Evolutionary conservation across 208 protist genomes (phyloP).

Genomic region (Leishmania guyanensis): DNA sequence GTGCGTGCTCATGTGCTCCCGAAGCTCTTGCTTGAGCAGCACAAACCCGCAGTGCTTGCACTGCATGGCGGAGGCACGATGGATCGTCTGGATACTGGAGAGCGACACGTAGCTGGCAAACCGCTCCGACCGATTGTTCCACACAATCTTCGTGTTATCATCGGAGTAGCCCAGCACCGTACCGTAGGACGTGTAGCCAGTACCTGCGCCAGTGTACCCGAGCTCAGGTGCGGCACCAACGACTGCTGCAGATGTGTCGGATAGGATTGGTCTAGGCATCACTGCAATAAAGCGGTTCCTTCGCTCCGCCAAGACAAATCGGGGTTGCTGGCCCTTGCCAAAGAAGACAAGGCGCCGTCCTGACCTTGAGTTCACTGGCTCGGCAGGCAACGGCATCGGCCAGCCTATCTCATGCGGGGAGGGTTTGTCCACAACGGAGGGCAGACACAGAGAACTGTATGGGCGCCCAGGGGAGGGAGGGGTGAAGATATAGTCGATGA

Average conservation of each 20-base stretch:
- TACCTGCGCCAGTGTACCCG: slow-evolving; percentile 1
- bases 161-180: slow-evolving; percentile 79
- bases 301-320: slow-evolving; percentile 44
- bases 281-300: slow-evolving; percentile 49
- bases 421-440: slow-evolving; percentile 22
- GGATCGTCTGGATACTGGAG: slow-evolving; percentile 42
- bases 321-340: slow-evolving; percentile 36
- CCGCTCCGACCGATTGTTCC: slow-evolving; percentile 67
- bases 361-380: slow-evolving; percentile 49
- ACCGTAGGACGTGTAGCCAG: slow-evolving; percentile 46
- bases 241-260: not conserved
- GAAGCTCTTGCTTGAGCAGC: slow-evolving; percentile 50
- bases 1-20: slow-evolving; percentile 66
- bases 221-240: slow-evolving; percentile 5
- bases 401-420: slow-evolving; percentile 36
- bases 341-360: slow-evolving; percentile 69
- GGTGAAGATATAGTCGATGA: slow-evolving; percentile 49
- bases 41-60: slow-evolving; percentile 74
- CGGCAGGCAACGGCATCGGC: slow-evolving; percentile 43
- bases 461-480: slow-evolving; percentile 17
- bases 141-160: slow-evolving; percentile 71
- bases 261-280: slow-evolving; percentile 36
- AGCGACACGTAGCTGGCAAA: slow-evolving; percentile 62
- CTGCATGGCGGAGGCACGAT: slow-evolving; percentile 47
- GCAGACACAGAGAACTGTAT: slow-evolving; percentile 34